Conservation (phyloP, 1,139 yeast genomes). For the Saccharomyces hybrid region DNA sequence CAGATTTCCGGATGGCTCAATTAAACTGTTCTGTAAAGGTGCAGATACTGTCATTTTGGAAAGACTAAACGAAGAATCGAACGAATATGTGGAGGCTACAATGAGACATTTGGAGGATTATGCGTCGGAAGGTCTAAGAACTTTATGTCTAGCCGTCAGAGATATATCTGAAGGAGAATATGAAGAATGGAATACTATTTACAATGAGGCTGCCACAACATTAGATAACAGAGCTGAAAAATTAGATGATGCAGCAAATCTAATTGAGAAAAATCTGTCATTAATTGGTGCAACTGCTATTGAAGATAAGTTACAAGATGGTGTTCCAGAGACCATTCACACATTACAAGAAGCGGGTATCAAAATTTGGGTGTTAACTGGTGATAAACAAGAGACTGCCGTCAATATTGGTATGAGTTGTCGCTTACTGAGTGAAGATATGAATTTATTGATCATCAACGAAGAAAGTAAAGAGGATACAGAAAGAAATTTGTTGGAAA, state of each 20-base stretch:
- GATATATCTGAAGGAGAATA: conserved; percentile 77
- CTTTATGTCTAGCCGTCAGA: conserved; percentile 85
- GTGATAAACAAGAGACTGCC: conserved; percentile 99
- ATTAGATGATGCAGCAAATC: conserved; percentile 77
- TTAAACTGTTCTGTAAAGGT: conserved; percentile 87
- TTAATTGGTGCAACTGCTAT: conserved; percentile 95
- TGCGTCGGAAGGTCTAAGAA: conserved; percentile 93
- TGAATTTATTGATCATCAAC: conserved; percentile 84
- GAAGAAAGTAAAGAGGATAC: conserved; percentile 78
- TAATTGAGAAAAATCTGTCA: conserved; percentile 71
- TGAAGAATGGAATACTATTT: conserved; percentile 47
- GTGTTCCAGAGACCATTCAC: conserved; percentile 95
- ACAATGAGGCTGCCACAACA: conserved; percentile 77
- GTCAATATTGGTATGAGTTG: conserved; percentile 98
- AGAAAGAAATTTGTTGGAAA: conserved; percentile 59
- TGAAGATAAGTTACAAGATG: conserved; percentile 95
- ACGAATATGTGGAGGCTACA: conserved; percentile 76
- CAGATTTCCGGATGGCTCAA: conserved; percentile 88
- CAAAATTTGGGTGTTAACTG: conserved; percentile 94
- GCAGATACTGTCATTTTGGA: conserved; percentile 95
- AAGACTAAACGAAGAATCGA: conserved; percentile 61
- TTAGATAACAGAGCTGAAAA: conserved; percentile 65
- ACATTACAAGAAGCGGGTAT: conserved; percentile 94
- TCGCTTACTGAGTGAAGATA: conserved; percentile 85
- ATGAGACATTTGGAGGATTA: conserved; percentile 87